Base-by-base conservation (phyloP, 305 asterid species). In the Fraxinus nigra region DNA sequence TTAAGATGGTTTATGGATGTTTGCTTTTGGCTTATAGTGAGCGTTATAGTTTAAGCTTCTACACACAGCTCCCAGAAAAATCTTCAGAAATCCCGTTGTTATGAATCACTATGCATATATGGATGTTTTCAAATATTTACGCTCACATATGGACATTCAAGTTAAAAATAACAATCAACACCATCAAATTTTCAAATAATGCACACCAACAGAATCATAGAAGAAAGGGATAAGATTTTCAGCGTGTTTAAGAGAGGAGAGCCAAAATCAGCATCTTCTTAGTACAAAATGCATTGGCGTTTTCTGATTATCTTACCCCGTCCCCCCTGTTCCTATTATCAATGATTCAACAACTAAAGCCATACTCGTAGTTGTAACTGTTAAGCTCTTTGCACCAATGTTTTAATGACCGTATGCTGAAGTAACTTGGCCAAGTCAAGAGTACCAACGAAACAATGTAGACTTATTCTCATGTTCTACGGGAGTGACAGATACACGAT, bases 401-500 rank as follows among this genome's bases (percentile, higher is more conserved):
- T 24, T 24, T 63, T 63, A 63, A 18, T 61, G 32, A 20, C 70
- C 72, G n/a, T 24, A 63, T 63, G 34, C 24, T 24, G 72, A 20
- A 74, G 79, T 26, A 56, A 81, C 79, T 56, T 56, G 3, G 18
- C 67, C 22, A 75, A 75, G 40, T 75, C 37, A 9, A 75, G 20
- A 14, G 32, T 26, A 24, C 7, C 3, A 54, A 28, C 20, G 30
- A 6, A 79, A 24, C 14, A 24, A 63, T 7, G 67, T 9, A 63
- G 7, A 63, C 33, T 63, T 63, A 63, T 20, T 24, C 5, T 63
- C n/a, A 24, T 63, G 72, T 9, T 63, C 2, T 24, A 22, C 4
- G 4, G 34, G 13, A 24, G 72, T 22, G 34, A 2, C 38, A 69
- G 18, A 32, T 28, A 34, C 43, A 69, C 0, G 3, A 67, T 67